These are phyloP conservation scores for Punica granatum DNA, from an alignment of 345 rosid genomes.

Conservation along the genomic window DNA sequence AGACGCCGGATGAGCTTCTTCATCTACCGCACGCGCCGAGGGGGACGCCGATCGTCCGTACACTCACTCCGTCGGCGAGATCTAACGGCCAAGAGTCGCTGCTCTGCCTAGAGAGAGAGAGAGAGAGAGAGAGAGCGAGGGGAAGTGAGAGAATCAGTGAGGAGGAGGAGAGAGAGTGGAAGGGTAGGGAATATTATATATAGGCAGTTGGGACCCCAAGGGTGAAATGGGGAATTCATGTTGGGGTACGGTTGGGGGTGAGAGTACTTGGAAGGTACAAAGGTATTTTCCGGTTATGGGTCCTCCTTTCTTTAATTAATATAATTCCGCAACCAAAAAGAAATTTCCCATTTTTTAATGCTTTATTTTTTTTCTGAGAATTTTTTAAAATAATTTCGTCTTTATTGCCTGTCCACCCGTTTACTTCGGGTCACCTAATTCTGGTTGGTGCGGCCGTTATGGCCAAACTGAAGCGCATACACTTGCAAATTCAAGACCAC, in stretches of 20 bases:
- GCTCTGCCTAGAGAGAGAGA: neutral
- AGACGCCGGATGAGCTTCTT: slow-evolving; percentile 86
- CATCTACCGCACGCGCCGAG: slow-evolving; percentile 35
- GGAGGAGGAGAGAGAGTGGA: neutral
- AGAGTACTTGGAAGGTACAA: slow-evolving; percentile 2
- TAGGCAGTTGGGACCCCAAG: neutral
- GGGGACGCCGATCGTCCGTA: neutral
- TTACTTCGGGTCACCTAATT: neutral
- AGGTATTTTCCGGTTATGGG: neutral
- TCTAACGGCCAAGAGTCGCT: neutral
- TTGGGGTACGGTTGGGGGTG: neutral
- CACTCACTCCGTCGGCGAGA: neutral
- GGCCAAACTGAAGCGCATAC: neutral
- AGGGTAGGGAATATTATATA: neutral
- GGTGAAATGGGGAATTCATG: neutral
- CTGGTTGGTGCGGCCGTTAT: neutral
- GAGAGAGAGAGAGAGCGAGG: neutral
- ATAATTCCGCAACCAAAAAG: neutral
- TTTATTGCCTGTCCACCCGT: neutral
- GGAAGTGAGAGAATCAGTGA: neutral
- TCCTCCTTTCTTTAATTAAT: neutral
- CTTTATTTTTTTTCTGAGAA: neutral
- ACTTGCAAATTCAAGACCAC: neutral
- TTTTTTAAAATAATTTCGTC: neutral
- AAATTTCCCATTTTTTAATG: neutral